A percentile compares a stretch with the other conserved stretches of the same genome.
These are phyloP conservation scores for Epichloe scottii DNA, from an alignment of 2,329 filamentous ascomycete species.

Conservation along the genomic window DNA sequence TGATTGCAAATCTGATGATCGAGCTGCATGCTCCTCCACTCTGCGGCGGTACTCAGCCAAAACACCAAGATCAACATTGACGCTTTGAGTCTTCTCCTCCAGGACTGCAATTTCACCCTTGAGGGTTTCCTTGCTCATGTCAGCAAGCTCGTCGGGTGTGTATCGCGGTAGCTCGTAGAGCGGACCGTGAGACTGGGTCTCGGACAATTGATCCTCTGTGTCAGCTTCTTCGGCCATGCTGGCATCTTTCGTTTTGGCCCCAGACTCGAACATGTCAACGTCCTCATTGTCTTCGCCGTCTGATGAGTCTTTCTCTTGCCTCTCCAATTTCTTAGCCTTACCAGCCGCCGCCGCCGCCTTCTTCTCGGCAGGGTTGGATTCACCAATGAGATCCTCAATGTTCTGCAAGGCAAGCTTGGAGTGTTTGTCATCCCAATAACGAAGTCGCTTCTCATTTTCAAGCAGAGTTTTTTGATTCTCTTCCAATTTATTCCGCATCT, in stretches of 20 bases:
- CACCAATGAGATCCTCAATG: constrained; percentile 51
- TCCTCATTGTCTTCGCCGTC: constrained; percentile 17
- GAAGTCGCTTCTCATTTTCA: constrained; percentile 74
- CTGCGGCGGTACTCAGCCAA: constrained; percentile 78
- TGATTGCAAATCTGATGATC: constrained; percentile 70
- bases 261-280: constrained; percentile 21
- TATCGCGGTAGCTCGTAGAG: constrained; percentile 61
- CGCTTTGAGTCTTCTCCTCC: constrained; percentile 65
- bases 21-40: constrained; percentile 67
- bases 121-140: constrained; percentile 49
- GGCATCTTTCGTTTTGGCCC: constrained; percentile 16
- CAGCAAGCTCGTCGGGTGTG: constrained; percentile 56
- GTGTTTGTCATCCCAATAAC: constrained; percentile 84
- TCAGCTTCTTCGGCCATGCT: constrained; percentile 9
- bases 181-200: constrained; percentile 19
- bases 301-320: constrained; percentile 9
- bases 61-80: constrained; percentile 78
- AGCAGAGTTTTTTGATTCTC: constrained; percentile 81
- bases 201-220: constrained; percentile 12
- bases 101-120: constrained; percentile 50
- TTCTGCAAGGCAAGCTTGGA: constrained; percentile 74
- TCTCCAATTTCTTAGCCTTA: constrained; percentile 15
- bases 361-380: constrained; percentile 14
- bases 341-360: constrained; percentile 10
- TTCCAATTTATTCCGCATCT: constrained; percentile 96